phyloP scores from a whole-genome alignment of 192 early-diverging fungal genomes.

The Gryganskiella cystojenkinii region DNA sequence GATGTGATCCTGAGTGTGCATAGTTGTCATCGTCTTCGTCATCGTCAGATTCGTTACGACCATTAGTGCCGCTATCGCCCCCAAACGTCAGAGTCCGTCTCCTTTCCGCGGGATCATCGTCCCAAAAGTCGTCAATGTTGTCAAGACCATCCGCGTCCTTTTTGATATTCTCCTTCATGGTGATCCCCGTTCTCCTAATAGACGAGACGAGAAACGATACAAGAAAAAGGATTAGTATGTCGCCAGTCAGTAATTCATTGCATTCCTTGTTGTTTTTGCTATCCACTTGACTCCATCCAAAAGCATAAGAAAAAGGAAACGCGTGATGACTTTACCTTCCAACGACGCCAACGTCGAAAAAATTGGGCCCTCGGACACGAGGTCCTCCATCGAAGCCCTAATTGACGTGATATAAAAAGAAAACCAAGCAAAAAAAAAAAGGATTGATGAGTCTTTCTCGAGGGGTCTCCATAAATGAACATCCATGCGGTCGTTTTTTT shows the following conservation, averaged over 20 bases:
- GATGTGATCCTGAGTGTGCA: not conserved
- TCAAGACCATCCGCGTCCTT: constrained; percentile 52
- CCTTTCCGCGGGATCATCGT: constrained; percentile 1
- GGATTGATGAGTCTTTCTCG: no score
- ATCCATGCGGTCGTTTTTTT: no score
- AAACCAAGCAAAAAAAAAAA: no score
- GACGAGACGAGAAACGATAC: not conserved
- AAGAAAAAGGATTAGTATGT: not conserved
- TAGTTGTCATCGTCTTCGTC: not conserved
- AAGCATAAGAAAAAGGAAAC: not conserved
- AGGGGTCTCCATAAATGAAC: no score
- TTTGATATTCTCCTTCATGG: constrained; percentile 38
- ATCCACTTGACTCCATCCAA: no score
- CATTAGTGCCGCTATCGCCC: not conserved
- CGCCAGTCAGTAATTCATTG: not conserved
- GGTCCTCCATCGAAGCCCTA: not conserved
- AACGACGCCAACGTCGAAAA: constrained; percentile 36
- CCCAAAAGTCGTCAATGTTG: constrained; percentile 53
- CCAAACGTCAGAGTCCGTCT: not conserved
- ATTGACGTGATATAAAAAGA: no score
- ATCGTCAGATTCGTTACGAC: not conserved
- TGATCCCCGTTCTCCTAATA: constrained; percentile 39
- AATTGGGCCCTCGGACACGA: constrained; percentile 3
- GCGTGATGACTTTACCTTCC: constrained; percentile 18
- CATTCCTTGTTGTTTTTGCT: no score